These are phyloP conservation scores for Caryopteris hybrid DNA, from an alignment of 305 asterid species.

Conservation along the genomic window DNA sequence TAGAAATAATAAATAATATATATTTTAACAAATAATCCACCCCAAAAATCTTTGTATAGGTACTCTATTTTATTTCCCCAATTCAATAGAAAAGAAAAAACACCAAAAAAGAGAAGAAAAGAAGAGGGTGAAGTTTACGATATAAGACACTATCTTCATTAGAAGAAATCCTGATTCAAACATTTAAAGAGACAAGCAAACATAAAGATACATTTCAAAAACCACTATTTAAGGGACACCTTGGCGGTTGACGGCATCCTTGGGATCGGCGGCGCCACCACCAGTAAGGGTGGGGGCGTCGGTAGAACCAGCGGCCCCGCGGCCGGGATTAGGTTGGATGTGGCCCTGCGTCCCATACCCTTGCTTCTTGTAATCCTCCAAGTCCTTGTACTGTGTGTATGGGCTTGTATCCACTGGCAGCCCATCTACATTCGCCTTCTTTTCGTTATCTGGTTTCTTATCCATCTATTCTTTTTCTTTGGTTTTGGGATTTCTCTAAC, in stretches of 20 bases:
- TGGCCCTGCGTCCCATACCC: slow-evolving; percentile 86
- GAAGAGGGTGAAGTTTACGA: no score
- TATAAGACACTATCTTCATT: no score
- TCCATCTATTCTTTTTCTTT: slow-evolving; percentile 20
- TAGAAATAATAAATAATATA: no score
- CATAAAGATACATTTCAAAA: no score
- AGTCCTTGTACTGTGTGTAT: slow-evolving; percentile 67
- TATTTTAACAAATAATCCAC: no score
- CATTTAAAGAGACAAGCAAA: no score
- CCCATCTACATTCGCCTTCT: slow-evolving; percentile 43
- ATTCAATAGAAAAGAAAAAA: no score
- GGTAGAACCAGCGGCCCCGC: slow-evolving; percentile 71
- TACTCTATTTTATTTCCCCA: no score
- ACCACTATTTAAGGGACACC: background rate
- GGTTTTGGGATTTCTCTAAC: background rate
- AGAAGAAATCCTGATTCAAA: no score
- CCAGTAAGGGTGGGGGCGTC: slow-evolving; percentile 65
- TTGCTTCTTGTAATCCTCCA: slow-evolving; percentile 80
- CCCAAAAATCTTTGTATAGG: no score
- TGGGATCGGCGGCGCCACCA: slow-evolving; percentile 3
- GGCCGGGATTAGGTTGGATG: slow-evolving; percentile 60
- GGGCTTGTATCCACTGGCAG: slow-evolving; percentile 70
- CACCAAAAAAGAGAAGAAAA: no score
- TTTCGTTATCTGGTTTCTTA: slow-evolving; percentile 15
- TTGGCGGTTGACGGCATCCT: slow-evolving; percentile 3